Conservation (phyloP, 768 basidiomycete genomes). For the Kwoniella shandongensis region DNA sequence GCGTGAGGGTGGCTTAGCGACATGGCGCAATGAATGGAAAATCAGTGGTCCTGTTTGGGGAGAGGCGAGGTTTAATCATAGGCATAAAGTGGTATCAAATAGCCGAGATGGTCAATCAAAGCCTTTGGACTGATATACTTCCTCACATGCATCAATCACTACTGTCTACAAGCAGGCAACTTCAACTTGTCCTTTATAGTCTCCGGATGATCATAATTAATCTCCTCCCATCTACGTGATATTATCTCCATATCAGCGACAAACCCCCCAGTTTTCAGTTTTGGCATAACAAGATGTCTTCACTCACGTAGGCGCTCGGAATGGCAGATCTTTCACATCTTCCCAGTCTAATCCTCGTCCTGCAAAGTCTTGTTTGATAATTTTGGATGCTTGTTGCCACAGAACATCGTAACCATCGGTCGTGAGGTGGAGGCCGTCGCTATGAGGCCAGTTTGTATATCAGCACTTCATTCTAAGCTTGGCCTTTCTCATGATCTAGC, state of each 20-base stretch:
- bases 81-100: no score
- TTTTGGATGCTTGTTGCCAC: conserved; percentile 4
- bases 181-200: conserved; percentile 20
- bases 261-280: neutral
- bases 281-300: neutral
- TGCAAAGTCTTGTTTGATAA: conserved; percentile 26
- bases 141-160: neutral
- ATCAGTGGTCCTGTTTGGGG: no score
- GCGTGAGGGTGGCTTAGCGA: neutral
- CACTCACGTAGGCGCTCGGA: conserved; percentile 21
- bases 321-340: conserved; percentile 21
- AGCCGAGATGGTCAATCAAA: no score
- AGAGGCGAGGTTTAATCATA: no score
- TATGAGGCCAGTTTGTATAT: conserved; percentile 11
- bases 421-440: conserved; percentile 79
- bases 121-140: no score
- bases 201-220: conserved; percentile 15
- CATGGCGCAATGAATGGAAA: no score
- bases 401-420: conserved; percentile 70
- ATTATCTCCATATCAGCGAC: neutral
- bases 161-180: conserved; percentile 15
- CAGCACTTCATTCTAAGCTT: no score
- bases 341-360: conserved; percentile 36
- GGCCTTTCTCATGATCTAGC: no score
- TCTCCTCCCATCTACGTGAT: neutral